Evolutionary conservation across 164 flowering plant species (phyloP), one percentile per base, ranked within the genome.

Genomic region (Vitis rotundifolia): DNA sequence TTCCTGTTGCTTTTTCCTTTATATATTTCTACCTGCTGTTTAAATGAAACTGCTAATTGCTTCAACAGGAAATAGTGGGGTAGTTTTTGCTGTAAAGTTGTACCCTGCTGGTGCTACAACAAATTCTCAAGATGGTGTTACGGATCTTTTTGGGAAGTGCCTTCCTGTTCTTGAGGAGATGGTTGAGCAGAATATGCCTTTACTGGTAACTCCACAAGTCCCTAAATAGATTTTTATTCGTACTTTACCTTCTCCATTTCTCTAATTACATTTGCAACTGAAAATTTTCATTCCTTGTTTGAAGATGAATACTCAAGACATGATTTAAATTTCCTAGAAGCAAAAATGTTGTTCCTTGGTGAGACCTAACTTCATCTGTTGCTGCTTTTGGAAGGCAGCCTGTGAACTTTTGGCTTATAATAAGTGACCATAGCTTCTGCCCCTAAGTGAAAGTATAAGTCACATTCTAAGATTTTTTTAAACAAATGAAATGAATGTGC

Each of bases 81-180:
- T 79, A 66, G 87, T 93, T 68, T 87, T 55, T 82, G 98, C 85
- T 69, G 98, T 96, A 54, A 96, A 96, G 80, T 68, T 96, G 78
- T 96, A 96, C 75, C 99, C 98, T 71, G 97, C 99, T 77, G 99
- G 99, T 61, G 99, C 99, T 14, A 96, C 99, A 19, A 96, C 99
- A 28, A 96, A 96, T 80, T 96, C 99, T 61, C 97, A 92, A 82
- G 97, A 93, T 83, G 99, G 99, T 74, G 99, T 93, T 60, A 92
- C 97, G 15, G 95, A 96, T 84, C 85, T 93, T 48, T 84, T 93
- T 67, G 97, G 97, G 52, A 93, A 92, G 75, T 96, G 97, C 73
- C 68, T 89, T 11, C 95, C 97, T 68, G 97, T 85, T 53, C 88
- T 96, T 16, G 87, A 92, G 79, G 97, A 91, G 83, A 96, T 96